A percentile compares a stretch with the other conserved stretches of the same genome.
These are phyloP conservation scores for Saprolegnia diclina DNA, from an alignment of 352 stramenopile genomes.

Conservation along the genomic window DNA sequence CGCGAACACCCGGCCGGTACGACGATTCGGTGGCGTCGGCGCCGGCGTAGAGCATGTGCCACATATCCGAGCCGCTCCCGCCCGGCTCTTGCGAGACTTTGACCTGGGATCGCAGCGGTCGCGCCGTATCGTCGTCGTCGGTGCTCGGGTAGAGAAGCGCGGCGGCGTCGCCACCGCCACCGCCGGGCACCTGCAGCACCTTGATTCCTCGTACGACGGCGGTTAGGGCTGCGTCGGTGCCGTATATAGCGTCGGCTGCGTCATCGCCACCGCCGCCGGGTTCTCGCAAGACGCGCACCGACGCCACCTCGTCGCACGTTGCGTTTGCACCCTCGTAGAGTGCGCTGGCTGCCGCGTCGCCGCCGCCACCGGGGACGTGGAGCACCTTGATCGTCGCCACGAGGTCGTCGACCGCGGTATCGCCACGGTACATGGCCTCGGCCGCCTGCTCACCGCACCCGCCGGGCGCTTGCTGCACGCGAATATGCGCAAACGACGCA, in stretches of 20 bases:
- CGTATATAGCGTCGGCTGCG: constrained; percentile 3
- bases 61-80: neutral
- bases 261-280: constrained; percentile 10
- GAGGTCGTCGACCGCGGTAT: neutral
- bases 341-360: neutral
- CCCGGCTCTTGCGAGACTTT: constrained; percentile 7
- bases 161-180: neutral
- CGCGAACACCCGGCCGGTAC: neutral
- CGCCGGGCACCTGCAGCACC: constrained; percentile 18
- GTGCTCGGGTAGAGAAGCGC: neutral
- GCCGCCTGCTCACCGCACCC: neutral
- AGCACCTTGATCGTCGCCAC: neutral
- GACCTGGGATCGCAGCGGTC: neutral
- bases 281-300: constrained; percentile 10
- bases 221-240: neutral
- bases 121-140: neutral
- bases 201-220: neutral
- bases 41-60: constrained; percentile 2
- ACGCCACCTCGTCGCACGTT: neutral
- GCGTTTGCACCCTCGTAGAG: constrained; percentile 2
- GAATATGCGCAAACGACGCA: neutral
- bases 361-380: constrained; percentile 10
- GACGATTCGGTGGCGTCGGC: neutral
- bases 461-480: constrained; percentile 16
- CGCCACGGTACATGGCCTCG: neutral